Base-by-base conservation (phyloP, 805 yeast genomes). In the Teunomyces funiuensis region DNA sequence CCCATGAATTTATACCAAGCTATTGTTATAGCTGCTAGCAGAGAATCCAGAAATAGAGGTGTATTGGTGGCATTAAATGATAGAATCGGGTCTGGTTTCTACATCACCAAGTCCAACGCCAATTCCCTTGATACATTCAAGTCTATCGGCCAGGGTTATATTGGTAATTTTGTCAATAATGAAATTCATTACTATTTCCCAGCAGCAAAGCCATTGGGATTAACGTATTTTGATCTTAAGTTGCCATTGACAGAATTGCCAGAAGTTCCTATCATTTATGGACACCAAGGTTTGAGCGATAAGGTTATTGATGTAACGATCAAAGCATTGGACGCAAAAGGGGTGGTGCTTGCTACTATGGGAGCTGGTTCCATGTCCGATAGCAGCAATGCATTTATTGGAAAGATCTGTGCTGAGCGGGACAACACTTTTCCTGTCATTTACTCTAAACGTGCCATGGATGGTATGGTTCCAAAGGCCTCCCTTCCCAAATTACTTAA, bases 1-100 rank as follows among this genome's bases (percentile, higher is more conserved):
- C 82, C 85, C 5, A 81, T 82, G 80, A 83, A 83, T 58, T 61
- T 83, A 45, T 82, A 81, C 53, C 86, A 83, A 52, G 85, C 87
- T 1, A 80, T 81, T 36, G 76, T 77, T 11, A 80, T 82, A 22
- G 85, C 88, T 3, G 68, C 84, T 0, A 63, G 70, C 48, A 57
- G 61, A 19, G 68, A 73, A 41, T 72, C 83, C 11, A 55, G 69
- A 31, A 75, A 78, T 17, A 68, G 89, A 50, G 84, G 87, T 19
- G 76, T 80, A 2, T 62, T 83, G 38, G 83, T 83, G 3, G 80
- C 84, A 0, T 65, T 83, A 28, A 83, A 83, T 50, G 89, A 83
- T 55, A 75, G 81, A 50, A 80, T 83, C 34, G 80, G 84, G 15
- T 76, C 84, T 3, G 89, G 88, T 2, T 81, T 77, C 61, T 82